These are phyloP conservation scores for Fusarium udum DNA, from an alignment of 2,329 filamentous ascomycete species.

Conservation along the genomic window DNA sequence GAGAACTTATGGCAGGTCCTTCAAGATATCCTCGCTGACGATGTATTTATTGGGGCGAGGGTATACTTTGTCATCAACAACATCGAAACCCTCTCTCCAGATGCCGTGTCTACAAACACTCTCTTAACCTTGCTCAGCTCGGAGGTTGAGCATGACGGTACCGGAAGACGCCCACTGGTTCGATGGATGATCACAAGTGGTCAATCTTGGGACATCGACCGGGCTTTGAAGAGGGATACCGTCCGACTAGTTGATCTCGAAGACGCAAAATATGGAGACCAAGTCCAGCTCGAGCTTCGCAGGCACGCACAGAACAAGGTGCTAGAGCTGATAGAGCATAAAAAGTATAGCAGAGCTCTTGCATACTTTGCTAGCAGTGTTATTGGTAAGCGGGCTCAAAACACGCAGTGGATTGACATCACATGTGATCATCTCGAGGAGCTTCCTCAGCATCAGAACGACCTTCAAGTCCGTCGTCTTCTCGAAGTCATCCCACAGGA, in stretches of 20 bases:
- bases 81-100: constrained; percentile 50
- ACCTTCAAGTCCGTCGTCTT: constrained; percentile 51
- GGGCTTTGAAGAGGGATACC: background rate
- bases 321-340: constrained; percentile 45
- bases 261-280: constrained; percentile 30
- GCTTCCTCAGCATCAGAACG: constrained; percentile 49
- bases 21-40: constrained; percentile 54
- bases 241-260: constrained; percentile 32
- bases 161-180: constrained; percentile 11
- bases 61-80: constrained; percentile 56
- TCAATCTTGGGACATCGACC: constrained; percentile 13
- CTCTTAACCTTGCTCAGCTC: constrained; percentile 6
- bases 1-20: constrained; percentile 51
- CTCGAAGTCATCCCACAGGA: constrained; percentile 54
- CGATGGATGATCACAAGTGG: constrained; percentile 55
- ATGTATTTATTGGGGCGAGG: constrained; percentile 17
- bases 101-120: constrained; percentile 32
- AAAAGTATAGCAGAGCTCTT: constrained; percentile 54
- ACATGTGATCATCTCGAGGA: constrained; percentile 54
- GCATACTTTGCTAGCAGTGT: constrained; percentile 55
- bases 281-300: constrained; percentile 30
- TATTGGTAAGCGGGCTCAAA: constrained; percentile 54
- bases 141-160: constrained; percentile 6
- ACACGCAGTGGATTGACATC: constrained; percentile 57
- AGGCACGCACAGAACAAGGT: constrained; percentile 50